Evolutionary conservation across 116 monocot genomes (phyloP), one percentile per base, ranked within the genome.

Genomic region (Zostera marina): DNA sequence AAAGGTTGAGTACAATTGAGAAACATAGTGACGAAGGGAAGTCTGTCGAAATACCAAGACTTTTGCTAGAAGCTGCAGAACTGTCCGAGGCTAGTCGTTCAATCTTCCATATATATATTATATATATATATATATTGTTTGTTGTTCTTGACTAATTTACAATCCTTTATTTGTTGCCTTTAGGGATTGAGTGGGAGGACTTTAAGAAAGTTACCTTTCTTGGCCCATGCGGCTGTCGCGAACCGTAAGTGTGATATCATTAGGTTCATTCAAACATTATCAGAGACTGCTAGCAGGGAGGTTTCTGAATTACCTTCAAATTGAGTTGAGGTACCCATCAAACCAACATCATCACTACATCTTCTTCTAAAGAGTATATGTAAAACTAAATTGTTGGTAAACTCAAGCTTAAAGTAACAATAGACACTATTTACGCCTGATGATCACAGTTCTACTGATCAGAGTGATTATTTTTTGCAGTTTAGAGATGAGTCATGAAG

Each of bases 1-100:
- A 14, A 10, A 32, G 70, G 60, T 21, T 84, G 54, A 53, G 61
- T 45, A 12, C 66, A 13, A 43, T 59, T 5, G 74, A 75, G 23
- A 0, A 60, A 6, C 47, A 26, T 14, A 74, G 79, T 23, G 41
- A 43, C 22, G 48, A 55, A 46, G 32, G 2, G 5, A 64, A 61
- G 7, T 26, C 81, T 4, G 14, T 69, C 52, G 63, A 71, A 53
- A 73, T 78, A 4, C 66, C 74, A 43, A 74, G 54, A 52, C 58
- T 75, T 47, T 56, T 96, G 67, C 72, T 85, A 51, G 71, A 88
- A 72, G 94, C 82, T 58, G 88, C 94, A 60, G 73, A 94, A 80
- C 64, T 59, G 11, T 88, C 77, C 54, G 53, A 96, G 79, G 94
- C 88, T 11, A 75, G 32, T 32, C 21, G 23, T 22, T 26, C 25